Conservation (phyloP, 1,139 yeast species). For the Saccharomyces hybrid region DNA sequence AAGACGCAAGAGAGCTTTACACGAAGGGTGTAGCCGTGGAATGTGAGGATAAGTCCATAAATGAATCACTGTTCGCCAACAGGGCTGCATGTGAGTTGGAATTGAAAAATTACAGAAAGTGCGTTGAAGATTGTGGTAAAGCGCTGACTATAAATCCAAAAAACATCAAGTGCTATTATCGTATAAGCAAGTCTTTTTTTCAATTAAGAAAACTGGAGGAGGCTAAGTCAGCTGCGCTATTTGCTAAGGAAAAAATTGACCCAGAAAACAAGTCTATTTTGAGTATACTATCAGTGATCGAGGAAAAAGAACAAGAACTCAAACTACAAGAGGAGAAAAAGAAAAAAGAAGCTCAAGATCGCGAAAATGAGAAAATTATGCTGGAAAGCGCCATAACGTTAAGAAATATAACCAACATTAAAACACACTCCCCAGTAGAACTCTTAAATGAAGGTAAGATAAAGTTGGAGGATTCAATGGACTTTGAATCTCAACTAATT, state of each 20-base stretch:
- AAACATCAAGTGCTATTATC: constrained; percentile 74
- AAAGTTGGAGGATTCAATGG: constrained; percentile 60
- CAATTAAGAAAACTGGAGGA: constrained; percentile 65
- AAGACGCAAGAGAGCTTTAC: constrained; percentile 71
- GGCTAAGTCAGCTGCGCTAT: constrained; percentile 56
- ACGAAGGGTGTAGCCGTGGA: constrained; percentile 72
- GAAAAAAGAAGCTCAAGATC: constrained; percentile 21
- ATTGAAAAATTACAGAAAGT: constrained; percentile 71
- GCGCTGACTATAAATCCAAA: constrained; percentile 60
- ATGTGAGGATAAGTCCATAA: constrained; percentile 45
- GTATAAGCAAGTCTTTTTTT: constrained; percentile 78
- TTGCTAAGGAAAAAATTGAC: constrained; percentile 54
- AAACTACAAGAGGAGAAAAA: constrained; percentile 24
- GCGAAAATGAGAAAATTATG: constrained; percentile 27
- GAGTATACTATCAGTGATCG: constrained; percentile 37
- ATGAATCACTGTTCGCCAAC: constrained; percentile 62
- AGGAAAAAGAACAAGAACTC: constrained; percentile 34
- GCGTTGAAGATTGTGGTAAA: constrained; percentile 78
- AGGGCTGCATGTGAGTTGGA: constrained; percentile 91
- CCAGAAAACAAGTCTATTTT: constrained; percentile 49
- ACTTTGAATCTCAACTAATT: constrained; percentile 69
- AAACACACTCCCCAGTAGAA: constrained; percentile 43
- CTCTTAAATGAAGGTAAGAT: constrained; percentile 33
- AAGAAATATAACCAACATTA: constrained; percentile 48
- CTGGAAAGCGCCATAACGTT: constrained; percentile 48